Evolutionary conservation across 495 filamentous ascomycete species (phyloP).

Genomic region (Podospora pseudopauciseta): DNA sequence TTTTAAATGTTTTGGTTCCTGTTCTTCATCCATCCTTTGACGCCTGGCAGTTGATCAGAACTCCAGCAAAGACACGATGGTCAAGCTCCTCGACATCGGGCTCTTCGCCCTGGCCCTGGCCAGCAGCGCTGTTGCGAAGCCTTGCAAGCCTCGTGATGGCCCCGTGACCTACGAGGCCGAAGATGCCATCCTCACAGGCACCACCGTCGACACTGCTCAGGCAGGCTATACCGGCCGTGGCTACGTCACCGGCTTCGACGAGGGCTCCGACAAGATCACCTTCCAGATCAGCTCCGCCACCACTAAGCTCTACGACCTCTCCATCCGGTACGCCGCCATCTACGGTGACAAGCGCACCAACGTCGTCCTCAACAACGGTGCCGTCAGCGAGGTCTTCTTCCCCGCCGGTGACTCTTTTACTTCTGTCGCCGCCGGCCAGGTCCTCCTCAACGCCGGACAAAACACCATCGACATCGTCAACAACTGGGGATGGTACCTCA

Average conservation of each 20-base stretch:
- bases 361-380: constrained; percentile 40
- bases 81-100: constrained; percentile 7
- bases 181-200: constrained; percentile 35
- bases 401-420: constrained; percentile 27
- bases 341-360: constrained; percentile 44
- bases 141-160: constrained; percentile 10
- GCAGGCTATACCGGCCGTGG: constrained; percentile 39
- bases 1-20: not conserved
- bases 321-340: constrained; percentile 37
- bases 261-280: constrained; percentile 38
- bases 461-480: constrained; percentile 44
- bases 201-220: constrained; percentile 31
- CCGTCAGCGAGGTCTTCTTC: constrained; percentile 39
- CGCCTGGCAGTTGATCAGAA: not conserved
- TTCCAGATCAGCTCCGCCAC: constrained; percentile 33
- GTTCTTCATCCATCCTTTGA: not conserved
- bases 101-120: constrained; percentile 7
- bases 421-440: constrained; percentile 38
- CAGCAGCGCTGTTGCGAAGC: not conserved
- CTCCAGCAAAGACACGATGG: constrained; percentile 6
- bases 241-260: constrained; percentile 43
- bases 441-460: constrained; percentile 39
- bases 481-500: constrained; percentile 50
- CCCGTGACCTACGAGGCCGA: constrained; percentile 39
- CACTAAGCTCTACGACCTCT: constrained; percentile 39